A percentile compares a stretch with the other conserved stretches of the same genome.
phyloP scores from a whole-genome alignment of 1,139 yeast genomes.

The Geotrichum australiense region DNA sequence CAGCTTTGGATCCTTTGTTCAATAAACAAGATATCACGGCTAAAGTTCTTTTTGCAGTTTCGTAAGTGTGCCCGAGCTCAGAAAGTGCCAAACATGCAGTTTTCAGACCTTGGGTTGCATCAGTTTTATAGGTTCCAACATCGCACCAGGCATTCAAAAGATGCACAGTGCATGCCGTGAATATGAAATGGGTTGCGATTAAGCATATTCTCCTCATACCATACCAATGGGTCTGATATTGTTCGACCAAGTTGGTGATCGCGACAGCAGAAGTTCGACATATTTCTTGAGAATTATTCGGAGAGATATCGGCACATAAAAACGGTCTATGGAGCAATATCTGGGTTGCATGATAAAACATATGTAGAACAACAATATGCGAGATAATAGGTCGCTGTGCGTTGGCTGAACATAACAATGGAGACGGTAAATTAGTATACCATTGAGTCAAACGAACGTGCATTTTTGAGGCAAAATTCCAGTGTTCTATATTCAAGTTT shows the following conservation, averaged over 20 bases:
- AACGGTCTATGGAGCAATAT: conserved; percentile 23
- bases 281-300: conserved; percentile 16
- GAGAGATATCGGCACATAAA: conserved; percentile 16
- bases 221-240: conserved; percentile 17
- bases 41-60: conserved; percentile 9
- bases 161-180: conserved; percentile 24
- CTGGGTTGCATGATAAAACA: conserved; percentile 21
- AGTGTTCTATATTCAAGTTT: conserved; percentile 1
- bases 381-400: conserved; percentile 19
- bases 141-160: conserved; percentile 17
- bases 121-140: conserved; percentile 10
- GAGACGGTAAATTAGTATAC: conserved; percentile 21
- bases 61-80: conserved; percentile 6
- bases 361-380: conserved; percentile 21
- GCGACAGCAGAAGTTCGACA: conserved; percentile 18
- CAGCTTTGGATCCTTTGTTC: conserved; percentile 1
- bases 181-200: conserved; percentile 22
- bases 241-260: conserved; percentile 14
- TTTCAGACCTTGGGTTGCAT: conserved; percentile 15
- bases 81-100: conserved; percentile 14
- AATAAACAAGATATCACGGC: conserved; percentile 8
- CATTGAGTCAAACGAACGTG: conserved; percentile 20
- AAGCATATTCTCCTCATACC: conserved; percentile 22
- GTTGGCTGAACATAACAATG: conserved; percentile 19
- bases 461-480: conserved; percentile 17